Base-by-base conservation (phyloP, 257 asterid species). In the Primulina tabacum region DNA sequence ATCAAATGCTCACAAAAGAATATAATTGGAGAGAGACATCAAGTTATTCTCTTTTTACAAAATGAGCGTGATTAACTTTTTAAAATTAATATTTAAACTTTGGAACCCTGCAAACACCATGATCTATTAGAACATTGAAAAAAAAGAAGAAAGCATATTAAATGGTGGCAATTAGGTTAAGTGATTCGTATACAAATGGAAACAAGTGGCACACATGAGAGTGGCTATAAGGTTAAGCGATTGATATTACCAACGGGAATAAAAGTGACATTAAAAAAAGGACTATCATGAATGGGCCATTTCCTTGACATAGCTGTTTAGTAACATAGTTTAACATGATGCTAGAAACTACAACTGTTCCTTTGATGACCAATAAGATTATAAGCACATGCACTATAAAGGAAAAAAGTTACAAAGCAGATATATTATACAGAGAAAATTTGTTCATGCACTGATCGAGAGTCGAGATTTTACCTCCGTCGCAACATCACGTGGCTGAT, bases 401-500 rank as follows among this genome's bases (percentile, higher is more conserved):
- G 16, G 35, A 5, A 61, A 30, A 38, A 26, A 9, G 33, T 66
- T 21, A 26, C 30, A 14, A 32, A 14, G 17, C 16, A 47, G 40
- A 50, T 24, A 28, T 6, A 26, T 11, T 9, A 26, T 47, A 66
- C 18, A 12, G 5, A 1, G 20, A 16, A 50, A 66, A 16, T 24
- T 6, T 29, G 7, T 20, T 10, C 37, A 6, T 5, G 0, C 5
- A 59, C 32, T 56, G 68, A 62, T 60, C 60, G 56, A 40, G 67
- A 24, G 77, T 30, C 34, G 3, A 40, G 52, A 68, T 73, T 71
- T 78, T 78, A 90, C 97, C 89, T 91, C 92, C 2, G 82, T 87
- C 2, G 97, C 95, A 75, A 88, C 90, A 79, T 94, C 99, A 28
- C 96, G 97, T 26, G 97, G 93, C 74, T 77, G 76, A 76, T 85